Evolutionary conservation across 306 rosid species (phyloP).

Genomic region (Pyrus bretschneideri): DNA sequence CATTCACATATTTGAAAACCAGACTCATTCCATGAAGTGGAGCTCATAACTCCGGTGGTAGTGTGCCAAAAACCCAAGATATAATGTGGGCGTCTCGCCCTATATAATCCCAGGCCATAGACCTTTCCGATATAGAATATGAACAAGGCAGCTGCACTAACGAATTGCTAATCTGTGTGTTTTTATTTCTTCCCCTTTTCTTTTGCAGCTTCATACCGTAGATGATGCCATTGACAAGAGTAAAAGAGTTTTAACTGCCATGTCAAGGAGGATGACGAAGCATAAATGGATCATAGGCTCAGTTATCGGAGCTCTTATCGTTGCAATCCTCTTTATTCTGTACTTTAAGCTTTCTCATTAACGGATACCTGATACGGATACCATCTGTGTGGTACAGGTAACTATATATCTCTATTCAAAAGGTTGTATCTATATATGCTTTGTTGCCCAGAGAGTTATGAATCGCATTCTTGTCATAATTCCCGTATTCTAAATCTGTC

Average conservation of each 20-base stretch:
- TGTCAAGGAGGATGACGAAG: conserved; percentile 70
- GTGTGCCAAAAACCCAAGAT: neutral
- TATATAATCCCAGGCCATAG: neutral
- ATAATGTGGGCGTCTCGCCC: neutral
- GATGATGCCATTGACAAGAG: conserved; percentile 93
- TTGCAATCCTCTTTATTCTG: conserved; percentile 48
- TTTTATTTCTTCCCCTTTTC: neutral
- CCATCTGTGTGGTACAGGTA: neutral
- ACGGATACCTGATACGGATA: conserved; percentile 9
- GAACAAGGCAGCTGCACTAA: conserved; percentile 9
- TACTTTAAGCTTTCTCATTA: conserved; percentile 51
- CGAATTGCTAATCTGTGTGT: neutral
- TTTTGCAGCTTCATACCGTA: conserved; percentile 71
- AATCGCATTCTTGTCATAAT: conserved; percentile 8
- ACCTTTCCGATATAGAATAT: neutral
- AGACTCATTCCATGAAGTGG: neutral
- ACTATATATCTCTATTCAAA: conserved; percentile 5
- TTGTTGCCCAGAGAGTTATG: conserved; percentile 31
- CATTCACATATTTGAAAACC: neutral
- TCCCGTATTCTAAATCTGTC: neutral
- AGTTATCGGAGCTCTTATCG: conserved; percentile 62
- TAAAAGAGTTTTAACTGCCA: conserved; percentile 59
- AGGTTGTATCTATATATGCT: neutral
- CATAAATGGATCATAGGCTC: conserved; percentile 76
- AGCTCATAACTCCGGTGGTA: neutral